Base-by-base conservation (phyloP, 805 yeast species). In the Metschnikowia drakensbergensis region DNA sequence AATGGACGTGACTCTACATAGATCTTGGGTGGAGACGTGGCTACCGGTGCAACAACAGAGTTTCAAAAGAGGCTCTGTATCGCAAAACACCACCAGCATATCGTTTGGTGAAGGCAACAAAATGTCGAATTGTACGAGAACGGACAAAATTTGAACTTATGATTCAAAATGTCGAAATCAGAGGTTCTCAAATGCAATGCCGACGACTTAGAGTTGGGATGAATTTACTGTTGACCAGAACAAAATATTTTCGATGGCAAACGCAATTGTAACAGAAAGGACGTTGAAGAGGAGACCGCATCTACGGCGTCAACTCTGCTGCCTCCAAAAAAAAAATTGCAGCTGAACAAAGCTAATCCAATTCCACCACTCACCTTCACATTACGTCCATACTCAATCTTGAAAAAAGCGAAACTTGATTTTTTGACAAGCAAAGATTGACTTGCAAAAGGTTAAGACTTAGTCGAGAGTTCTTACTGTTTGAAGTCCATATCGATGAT, bases 401-500 rank as follows among this genome's bases (percentile, higher is more conserved):
- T 76, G 11, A 82, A 80, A 54, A 68, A 68, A 51, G 64, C 65
- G 26, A 67, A 84, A 6, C 64, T 67, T 28, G 58, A 66, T 4
- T 82, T 81, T 49, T 71, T 92, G 57, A 65, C 65, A 68, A 10
- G 80, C 74, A 46, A 74, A 87, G 46, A 66, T 69, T 28, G 66
- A 71, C 46, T 67, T 79, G 36, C 86, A 86, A 39, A 81, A 80
- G 48, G 67, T 78, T 28, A 77, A 80, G 55, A 91, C 64, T 67
- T 74, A 32, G 75, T 92, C 22, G 98, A 92, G 66, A 76, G 82
- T 22, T 68, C 78, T n/a, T 91, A 92, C 68, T 76, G 76, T 49
- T 72, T 88, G 28, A 80, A 96, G 49, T 73, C 78, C 74, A 69
- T 45, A 58, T 88, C 17, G 85, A 80, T 13, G 81, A 80, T 30